Evolutionary conservation across 257 asterid genomes (phyloP), one percentile per base, ranked within the genome.

Genomic region (Solanum arcanum): DNA sequence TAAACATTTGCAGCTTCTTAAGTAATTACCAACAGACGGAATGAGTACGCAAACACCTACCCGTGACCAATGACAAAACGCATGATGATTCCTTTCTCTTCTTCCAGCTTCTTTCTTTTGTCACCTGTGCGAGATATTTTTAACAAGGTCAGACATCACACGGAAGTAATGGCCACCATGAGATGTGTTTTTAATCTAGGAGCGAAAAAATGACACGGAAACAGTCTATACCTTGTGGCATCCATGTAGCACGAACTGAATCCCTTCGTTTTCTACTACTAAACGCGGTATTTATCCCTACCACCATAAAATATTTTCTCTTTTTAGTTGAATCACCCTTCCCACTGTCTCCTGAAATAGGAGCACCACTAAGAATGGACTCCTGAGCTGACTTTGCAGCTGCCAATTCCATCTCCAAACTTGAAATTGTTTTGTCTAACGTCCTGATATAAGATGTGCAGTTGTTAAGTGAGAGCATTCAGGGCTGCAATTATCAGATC

Each of bases 261-360:
- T 96, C 99, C 88, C 98, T 90, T 88, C 98, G 88, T 89, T 94
- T 96, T 16, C 99, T 88, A 92, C 99, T 96, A 91, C 99, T 96
- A 89, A 96, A 96, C 9, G 98, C 99, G 4, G 99, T 96, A 62
- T 96, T 96, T 25, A 96, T 86, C 73, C 99, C 98, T 60, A 96
- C 88, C 31, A 96, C 98, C 96, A 95, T 90, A 76, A 95, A 91
- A 84, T 94, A 92, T 80, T 96, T 96, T 86, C 93, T 91, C 85
- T 75, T 92, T 41, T 66, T 77, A 9, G 90, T 68, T 5, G 92
- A 88, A 68, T 86, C 93, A 70, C 84, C 85, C 81, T 90, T 86
- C 21, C 87, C 90, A 60, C 83, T 86, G 39, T 92, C 90, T 89
- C 92, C 94, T 10, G 99, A 93, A 52, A 87, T 75, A 73, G 99